phyloP scores from a whole-genome alignment of 441 rosid genomes.

The Syzygium malaccense region DNA sequence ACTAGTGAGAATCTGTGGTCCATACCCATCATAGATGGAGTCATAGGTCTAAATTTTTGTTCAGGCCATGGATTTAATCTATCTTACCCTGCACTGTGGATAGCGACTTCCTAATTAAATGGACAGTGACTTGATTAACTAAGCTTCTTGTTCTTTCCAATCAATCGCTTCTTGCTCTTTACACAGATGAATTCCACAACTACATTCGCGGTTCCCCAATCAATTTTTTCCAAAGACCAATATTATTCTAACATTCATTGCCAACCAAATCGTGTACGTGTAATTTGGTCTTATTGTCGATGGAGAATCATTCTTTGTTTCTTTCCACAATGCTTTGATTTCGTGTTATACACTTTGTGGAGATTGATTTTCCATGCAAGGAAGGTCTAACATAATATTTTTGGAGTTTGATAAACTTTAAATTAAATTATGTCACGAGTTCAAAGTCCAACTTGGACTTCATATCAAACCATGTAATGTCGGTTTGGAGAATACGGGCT shows the following conservation, averaged over 20 bases:
- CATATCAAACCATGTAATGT: not conserved
- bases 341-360: not conserved
- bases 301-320: not conserved
- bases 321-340: not conserved
- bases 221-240: not conserved
- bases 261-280: not conserved
- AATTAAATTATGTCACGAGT: not conserved
- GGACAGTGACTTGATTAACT: not conserved
- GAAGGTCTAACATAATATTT: not conserved
- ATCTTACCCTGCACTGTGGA: not conserved
- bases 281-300: not conserved
- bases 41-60: too few species aligned
- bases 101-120: not conserved
- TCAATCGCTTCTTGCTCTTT: too few species aligned
- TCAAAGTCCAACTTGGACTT: not conserved
- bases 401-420: not conserved
- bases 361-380: not conserved
- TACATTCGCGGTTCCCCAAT: not conserved
- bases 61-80: not conserved
- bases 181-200: not conserved
- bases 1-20: too few species aligned
- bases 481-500: not conserved
- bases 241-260: not conserved
- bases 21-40: too few species aligned
- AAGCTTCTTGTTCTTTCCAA: not conserved